Evolutionary conservation across 768 basidiomycete genomes (phyloP).

Genomic region (Kwoniella shandongensis): DNA sequence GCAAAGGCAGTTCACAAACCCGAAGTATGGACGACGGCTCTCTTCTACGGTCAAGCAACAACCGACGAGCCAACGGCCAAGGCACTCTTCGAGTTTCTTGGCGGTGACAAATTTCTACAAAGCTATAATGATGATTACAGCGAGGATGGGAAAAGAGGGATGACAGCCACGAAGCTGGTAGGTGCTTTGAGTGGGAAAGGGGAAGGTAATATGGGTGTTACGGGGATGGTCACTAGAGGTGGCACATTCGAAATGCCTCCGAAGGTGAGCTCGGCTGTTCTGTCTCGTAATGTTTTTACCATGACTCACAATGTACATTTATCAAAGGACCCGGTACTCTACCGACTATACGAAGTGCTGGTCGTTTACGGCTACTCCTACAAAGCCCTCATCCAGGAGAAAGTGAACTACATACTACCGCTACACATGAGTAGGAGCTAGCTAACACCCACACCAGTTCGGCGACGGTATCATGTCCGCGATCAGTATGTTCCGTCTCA

Average conservation of each 20-base stretch:
- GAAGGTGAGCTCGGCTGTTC: slow-evolving; percentile 27
- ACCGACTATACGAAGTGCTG: slow-evolving; percentile 48
- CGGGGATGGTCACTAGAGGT: slow-evolving; percentile 38
- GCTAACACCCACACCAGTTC: slow-evolving; percentile 26
- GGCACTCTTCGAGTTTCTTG: slow-evolving; percentile 22
- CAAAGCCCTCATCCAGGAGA: slow-evolving; percentile 50
- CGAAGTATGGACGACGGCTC: slow-evolving; percentile 51
- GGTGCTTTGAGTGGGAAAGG: slow-evolving; percentile 23
- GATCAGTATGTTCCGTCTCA: slow-evolving; percentile 34
- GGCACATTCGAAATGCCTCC: slow-evolving; percentile 44
- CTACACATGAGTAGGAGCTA: not conserved
- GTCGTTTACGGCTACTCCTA: slow-evolving; percentile 50
- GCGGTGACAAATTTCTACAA: not conserved
- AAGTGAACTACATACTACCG: slow-evolving; percentile 16
- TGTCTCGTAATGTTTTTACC: no score
- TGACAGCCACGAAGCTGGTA: slow-evolving; percentile 13
- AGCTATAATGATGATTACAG: slow-evolving; percentile 11
- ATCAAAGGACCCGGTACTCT: slow-evolving; percentile 51
- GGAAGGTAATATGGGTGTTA: slow-evolving; percentile 24
- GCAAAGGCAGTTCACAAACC: slow-evolving; percentile 37
- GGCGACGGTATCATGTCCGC: slow-evolving; percentile 53
- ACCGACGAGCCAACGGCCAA: slow-evolving; percentile 30
- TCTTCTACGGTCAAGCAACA: slow-evolving; percentile 47
- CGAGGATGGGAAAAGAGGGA: not conserved
- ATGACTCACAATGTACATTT: no score